These are phyloP conservation scores for Citrus trifoliata DNA, from an alignment of 345 rosid species.

Conservation along the genomic window DNA sequence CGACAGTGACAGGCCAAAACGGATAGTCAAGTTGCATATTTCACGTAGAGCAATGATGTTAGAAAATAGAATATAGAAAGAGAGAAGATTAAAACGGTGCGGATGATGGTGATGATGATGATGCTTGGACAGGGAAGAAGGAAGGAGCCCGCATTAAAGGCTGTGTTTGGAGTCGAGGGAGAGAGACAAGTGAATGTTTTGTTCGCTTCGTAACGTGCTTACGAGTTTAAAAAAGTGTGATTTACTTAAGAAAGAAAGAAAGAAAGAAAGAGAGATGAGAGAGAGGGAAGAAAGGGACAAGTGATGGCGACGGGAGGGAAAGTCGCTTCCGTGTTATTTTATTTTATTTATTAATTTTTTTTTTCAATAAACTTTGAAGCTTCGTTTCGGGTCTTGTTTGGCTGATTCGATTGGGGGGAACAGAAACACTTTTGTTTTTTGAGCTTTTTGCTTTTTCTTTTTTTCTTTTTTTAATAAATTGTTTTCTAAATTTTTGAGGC, in stretches of 20 bases:
- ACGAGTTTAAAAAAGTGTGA: not conserved
- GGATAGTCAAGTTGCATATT: not conserved
- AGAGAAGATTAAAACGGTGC: not conserved
- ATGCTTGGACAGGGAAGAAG: not conserved
- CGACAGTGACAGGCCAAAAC: not conserved
- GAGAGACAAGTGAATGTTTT: not conserved
- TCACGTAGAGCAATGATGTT: too few relatives aligned
- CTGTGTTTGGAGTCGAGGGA: not conserved
- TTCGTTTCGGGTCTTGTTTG: constrained; percentile 17
- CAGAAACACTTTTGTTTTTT: not conserved
- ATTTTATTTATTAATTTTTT: too few relatives aligned
- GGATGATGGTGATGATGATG: not conserved
- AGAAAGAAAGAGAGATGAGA: too few relatives aligned
- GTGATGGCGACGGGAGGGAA: not conserved
- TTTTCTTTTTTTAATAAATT: not conserved
- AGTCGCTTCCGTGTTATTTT: not conserved
- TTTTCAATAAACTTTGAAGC: not conserved
- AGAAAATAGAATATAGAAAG: not conserved
- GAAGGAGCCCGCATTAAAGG: constrained; percentile 18
- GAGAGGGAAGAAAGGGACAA: not conserved
- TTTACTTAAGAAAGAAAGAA: not conserved
- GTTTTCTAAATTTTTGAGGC: too few relatives aligned
- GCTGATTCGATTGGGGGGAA: constrained; percentile 17
- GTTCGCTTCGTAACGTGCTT: not conserved
- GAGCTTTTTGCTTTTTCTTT: not conserved